These are phyloP conservation scores for Pseudomassariella vexata DNA, from an alignment of 2,329 filamentous ascomycete genomes.

Conservation along the genomic window DNA sequence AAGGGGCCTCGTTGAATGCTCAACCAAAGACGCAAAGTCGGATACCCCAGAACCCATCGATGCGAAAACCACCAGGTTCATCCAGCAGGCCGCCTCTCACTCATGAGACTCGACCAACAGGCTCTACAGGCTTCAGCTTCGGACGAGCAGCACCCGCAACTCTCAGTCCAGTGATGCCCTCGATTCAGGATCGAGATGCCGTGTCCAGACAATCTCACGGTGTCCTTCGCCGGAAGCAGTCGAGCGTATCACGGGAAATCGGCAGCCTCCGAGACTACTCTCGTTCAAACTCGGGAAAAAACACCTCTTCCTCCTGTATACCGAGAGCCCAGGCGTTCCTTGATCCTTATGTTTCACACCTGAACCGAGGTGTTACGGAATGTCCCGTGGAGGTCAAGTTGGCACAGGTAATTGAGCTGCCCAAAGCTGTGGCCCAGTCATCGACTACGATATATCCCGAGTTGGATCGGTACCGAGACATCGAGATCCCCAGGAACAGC, in stretches of 20 bases:
- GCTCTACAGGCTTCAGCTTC: slow-evolving; percentile 27
- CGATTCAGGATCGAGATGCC: slow-evolving; percentile 27
- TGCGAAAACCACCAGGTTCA: slow-evolving; percentile 15
- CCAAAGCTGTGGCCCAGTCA: slow-evolving; percentile 29
- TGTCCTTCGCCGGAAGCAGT: slow-evolving; percentile 44
- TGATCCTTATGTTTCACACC: slow-evolving; percentile 28
- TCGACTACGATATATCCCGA: slow-evolving; percentile 51
- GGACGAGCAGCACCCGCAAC: slow-evolving; percentile 22
- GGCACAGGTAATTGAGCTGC: slow-evolving; percentile 35
- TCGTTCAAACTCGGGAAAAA: slow-evolving; percentile 28
- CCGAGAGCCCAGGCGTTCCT: slow-evolving; percentile 29
- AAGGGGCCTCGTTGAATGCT: slow-evolving; percentile 12
- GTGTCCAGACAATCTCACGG: slow-evolving; percentile 30
- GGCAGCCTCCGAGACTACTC: slow-evolving; percentile 26
- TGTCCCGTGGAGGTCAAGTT: slow-evolving; percentile 38
- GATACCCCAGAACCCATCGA: slow-evolving; percentile 28
- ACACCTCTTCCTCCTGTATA: slow-evolving; percentile 36
- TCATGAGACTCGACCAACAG: slow-evolving; percentile 38
- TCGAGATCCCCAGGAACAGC: slow-evolving; percentile 31
- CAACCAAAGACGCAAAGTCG: slow-evolving; percentile 25
- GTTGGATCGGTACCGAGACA: slow-evolving; percentile 53
- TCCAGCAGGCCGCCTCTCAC: slow-evolving; percentile 28
- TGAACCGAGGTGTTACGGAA: slow-evolving; percentile 35
- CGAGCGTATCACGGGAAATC: slow-evolving; percentile 35
- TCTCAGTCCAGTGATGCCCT: slow-evolving; percentile 26